A percentile compares a stretch with the other conserved stretches of the same genome.
These are phyloP conservation scores for Barnettozyma californica DNA, from an alignment of 805 yeast genomes.

Conservation along the genomic window DNA sequence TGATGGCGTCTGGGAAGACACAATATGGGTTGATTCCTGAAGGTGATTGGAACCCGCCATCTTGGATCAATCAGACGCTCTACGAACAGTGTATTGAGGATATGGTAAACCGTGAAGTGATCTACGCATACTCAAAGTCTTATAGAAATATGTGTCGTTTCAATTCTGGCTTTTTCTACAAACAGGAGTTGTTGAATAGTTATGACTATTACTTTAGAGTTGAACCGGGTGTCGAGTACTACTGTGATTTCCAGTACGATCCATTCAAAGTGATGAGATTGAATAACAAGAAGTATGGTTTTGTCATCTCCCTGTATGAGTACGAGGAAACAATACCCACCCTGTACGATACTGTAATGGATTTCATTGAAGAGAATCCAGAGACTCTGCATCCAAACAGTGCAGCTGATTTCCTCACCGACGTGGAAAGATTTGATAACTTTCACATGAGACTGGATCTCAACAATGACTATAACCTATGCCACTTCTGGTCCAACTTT, in stretches of 20 bases:
- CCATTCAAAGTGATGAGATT: slow-evolving; percentile 79
- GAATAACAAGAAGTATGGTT: slow-evolving; percentile 77
- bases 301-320: slow-evolving; percentile 79
- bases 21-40: slow-evolving; percentile 61
- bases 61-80: slow-evolving; percentile 54
- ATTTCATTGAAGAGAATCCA: slow-evolving; percentile 54
- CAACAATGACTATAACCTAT: slow-evolving; percentile 58
- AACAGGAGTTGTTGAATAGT: slow-evolving; percentile 61
- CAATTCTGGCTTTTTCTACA: slow-evolving; percentile 86
- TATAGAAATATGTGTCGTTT: slow-evolving; percentile 94
- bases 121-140: slow-evolving; percentile 61
- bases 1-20: slow-evolving; percentile 60
- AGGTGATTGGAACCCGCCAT: slow-evolving; percentile 77
- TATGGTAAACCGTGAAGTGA: slow-evolving; percentile 41
- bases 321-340: slow-evolving; percentile 83
- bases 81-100: slow-evolving; percentile 43
- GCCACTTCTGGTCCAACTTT: slow-evolving; percentile 88
- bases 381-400: slow-evolving; percentile 60
- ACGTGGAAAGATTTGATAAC: slow-evolving; percentile 38
- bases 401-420: slow-evolving; percentile 50
- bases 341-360: slow-evolving; percentile 69
- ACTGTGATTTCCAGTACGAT: slow-evolving; percentile 84
- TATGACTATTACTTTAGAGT: slow-evolving; percentile 94
- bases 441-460: slow-evolving; percentile 28
- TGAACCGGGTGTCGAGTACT: slow-evolving; percentile 86